Base-by-base conservation (phyloP, 176 grass and related monocot species). In the Chloris gayana region DNA sequence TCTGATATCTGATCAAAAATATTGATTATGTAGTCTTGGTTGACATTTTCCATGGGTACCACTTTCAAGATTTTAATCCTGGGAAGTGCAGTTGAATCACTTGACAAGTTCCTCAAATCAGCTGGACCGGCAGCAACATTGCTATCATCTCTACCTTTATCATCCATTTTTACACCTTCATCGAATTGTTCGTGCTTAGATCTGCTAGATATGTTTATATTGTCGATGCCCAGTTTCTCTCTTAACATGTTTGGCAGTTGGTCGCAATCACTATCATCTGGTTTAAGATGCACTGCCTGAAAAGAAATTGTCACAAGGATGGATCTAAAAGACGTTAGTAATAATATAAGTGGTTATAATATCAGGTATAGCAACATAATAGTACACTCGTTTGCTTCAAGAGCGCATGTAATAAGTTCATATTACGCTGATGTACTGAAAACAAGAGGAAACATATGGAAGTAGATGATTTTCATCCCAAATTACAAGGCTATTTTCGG, bases 1-100 rank as follows among this genome's bases (percentile, higher is more conserved):
- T 97, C 94, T 24, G 92, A 90, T 65, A 97, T 97, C 74, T 97
- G 87, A 75, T 94, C 87, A 33, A 97, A 89, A 63, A 94, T 89
- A 92, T 94, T 97, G 74, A 91, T 88, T 80, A 97, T 90, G 76
- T 89, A 87, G 66, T 97, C 91, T 75, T 85, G 84, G 64, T 88
- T 84, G 38, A 92, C 59, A 88, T 94, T 94, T 72, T 86, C 91
- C 47, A 88, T 85, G 62, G 91, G 88, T 9, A 79, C 87, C 47
- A 97, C 88, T 87, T 91, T 94, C 62, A 97, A 81, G 72, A 97
- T 88, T 84, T 89, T 92, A 58, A 94, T 82, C 75, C 88, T 90
- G 57, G 84, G 71, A 84, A 85, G 35, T 64, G 89, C 87, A 78
- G 87, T 65, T 65, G 71, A 80, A 85, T 94, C 89, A 14, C 59